Evolutionary conservation across 306 rosid species (phyloP).

Genomic region (Vigna angularis): DNA sequence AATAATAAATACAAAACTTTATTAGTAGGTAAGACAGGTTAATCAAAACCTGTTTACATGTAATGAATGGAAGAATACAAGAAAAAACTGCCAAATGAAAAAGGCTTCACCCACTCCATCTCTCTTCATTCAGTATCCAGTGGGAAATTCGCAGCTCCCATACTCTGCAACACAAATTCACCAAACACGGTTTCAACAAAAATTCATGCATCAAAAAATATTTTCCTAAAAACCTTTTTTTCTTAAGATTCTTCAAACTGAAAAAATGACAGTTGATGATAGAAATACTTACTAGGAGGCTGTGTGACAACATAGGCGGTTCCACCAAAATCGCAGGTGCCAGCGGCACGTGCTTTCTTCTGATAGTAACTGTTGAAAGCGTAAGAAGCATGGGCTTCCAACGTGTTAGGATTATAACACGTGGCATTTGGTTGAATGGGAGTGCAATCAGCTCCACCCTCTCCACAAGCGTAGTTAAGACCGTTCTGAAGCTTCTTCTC

Average conservation of each 20-base stretch:
- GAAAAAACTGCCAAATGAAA: background rate
- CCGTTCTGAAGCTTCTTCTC: slow-evolving; percentile 60
- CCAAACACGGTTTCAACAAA: background rate
- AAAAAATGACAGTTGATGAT: background rate
- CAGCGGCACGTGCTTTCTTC: slow-evolving; percentile 65
- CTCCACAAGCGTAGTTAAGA: slow-evolving; percentile 81
- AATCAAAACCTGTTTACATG: background rate
- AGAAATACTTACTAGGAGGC: slow-evolving; percentile 63
- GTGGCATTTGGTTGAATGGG: slow-evolving; percentile 70
- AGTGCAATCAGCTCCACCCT: slow-evolving; percentile 85
- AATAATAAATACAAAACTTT: background rate
- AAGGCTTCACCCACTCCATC: background rate
- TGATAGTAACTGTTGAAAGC: slow-evolving; percentile 90
- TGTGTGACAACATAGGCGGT: slow-evolving; percentile 74
- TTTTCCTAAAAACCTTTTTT: no score
- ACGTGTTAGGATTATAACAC: slow-evolving; percentile 74
- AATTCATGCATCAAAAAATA: background rate
- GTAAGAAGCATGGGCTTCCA: slow-evolving; percentile 88
- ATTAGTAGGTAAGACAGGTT: background rate
- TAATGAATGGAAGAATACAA: background rate
- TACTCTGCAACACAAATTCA: slow-evolving; percentile 52
- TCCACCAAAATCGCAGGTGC: slow-evolving; percentile 82
- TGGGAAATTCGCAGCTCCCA: slow-evolving; percentile 69
- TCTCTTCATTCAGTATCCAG: slow-evolving; percentile 50
- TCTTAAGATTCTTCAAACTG: no score